Evolutionary conservation across 208 protist genomes (phyloP), one percentile per base, ranked within the genome.

Genomic region (Leishmania turanica): DNA sequence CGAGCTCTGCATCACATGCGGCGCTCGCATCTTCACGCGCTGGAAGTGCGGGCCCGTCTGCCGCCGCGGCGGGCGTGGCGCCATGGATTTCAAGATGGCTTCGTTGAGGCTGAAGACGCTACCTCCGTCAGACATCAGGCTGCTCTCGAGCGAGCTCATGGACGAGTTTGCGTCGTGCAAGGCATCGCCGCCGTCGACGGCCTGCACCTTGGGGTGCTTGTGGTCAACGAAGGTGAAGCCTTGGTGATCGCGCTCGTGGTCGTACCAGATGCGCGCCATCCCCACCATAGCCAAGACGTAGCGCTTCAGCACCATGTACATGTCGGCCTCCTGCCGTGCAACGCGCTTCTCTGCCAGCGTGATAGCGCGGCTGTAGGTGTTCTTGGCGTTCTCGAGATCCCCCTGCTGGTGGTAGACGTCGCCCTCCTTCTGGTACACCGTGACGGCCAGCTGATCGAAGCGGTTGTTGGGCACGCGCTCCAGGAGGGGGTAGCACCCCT

Each of bases 221-320:
- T 72, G 37, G 68, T 90, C 87, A 31, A 80, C 86, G 79, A 95
- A 93, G 56, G 78, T 82, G 77, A 96, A 96, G 45, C 93, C 92
- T 45, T 88, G 87, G 15, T 88, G 89, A 15, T 97, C 85, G 47
- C 89, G 88, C 84, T 95, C 92, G 85, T 95, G 88, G 71, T 93
- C 79, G 79, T 95, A 96, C 92, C 94, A 97, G 66, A 97, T 87
- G 58, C 90, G 86, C 11, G 94, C 86, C 80, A 96, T 82, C 37
- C 92, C 94, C 21, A 97, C 87, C 92, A 97, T 96, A 53, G 92
- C 83, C 60, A 93, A 80, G 21, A 96, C 92, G 77, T 97, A 97
- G 49, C 92, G 88, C 80, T 95, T 94, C 40, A 97, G 85, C n/a
- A 95, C 88, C 85, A 93, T 92, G 81, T 96, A 96, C 79, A 96